Evolutionary conservation across 73 alveolate species (phyloP), one percentile per base, ranked within the genome.

Genomic region (Stentor coeruleus): DNA sequence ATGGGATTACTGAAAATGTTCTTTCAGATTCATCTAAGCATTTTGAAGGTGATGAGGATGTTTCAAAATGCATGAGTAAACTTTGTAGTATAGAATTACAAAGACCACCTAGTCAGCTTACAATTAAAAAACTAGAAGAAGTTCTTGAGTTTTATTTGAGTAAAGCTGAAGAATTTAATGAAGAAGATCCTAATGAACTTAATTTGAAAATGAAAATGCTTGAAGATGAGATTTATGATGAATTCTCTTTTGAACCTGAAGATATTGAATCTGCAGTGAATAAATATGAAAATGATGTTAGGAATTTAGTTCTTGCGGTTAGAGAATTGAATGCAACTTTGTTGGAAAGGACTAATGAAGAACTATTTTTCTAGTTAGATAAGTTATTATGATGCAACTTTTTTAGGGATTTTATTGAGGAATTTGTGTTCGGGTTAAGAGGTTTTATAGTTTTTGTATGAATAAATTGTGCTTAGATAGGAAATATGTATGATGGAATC

Each of bases 181-280:
- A 57, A 57, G 73, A 57, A 31, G 73, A 57, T 31, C 73, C 73
- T 20, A 57, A 57, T 57, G 73, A 57, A 31, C 73, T 57, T n/a
- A 57, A 57, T 57, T 20, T 57, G 35, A 57, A 57, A 31, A 57
- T 57, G 73, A 57, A 57, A 57, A 57, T 57, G 73, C 15, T 57
- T 20, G 73, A 57, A 57, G 73, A 57, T 31, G 73, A 57, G 28
- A 57, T 57, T 31, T 57, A 57, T 57, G 73, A 57, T n/a, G 35
- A 57, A 31, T 57, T 57, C 2, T n/a, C 35, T 1, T 57, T 57
- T 57, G 73, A 57, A 31, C 15, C 73, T 0, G 73, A 57, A 57
- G 73, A 57, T 20, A 57, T 57, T 2, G 73, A 57, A 2, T n/a
- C 73, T 20, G 73, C 73, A 20, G 73, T 57, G 15, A 31, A n/a